Percentiles rank a stretch among this genome's conserved stretches.
phyloP scores from a whole-genome alignment of 441 rosid genomes.

The Biscutella laevigata region DNA sequence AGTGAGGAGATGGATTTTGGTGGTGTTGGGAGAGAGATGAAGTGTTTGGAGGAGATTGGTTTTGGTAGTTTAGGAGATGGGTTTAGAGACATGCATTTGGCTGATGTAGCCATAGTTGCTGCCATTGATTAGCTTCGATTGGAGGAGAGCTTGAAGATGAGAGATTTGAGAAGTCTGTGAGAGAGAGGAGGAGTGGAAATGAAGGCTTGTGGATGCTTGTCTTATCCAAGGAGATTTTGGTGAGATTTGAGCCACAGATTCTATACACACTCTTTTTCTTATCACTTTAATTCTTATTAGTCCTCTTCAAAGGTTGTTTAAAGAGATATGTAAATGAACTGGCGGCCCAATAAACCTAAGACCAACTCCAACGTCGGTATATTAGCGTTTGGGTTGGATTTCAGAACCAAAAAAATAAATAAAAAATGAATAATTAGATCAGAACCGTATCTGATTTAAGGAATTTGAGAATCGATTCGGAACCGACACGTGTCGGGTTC shows the following conservation, averaged over 20 bases:
- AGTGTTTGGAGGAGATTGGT: slow-evolving; percentile 24
- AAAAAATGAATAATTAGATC: no score
- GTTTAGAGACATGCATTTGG: slow-evolving; percentile 47
- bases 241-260: slow-evolving; percentile 14
- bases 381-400: no score
- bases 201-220: slow-evolving; percentile 38
- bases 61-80: slow-evolving; percentile 32
- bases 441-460: no score
- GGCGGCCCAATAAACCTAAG: no score
- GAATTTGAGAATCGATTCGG: no score
- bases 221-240: slow-evolving; percentile 49
- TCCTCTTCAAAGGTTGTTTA: no score
- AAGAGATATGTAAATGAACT: no score
- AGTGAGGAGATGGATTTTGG: slow-evolving; percentile 27
- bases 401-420: no score
- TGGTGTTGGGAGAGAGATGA: slow-evolving; percentile 32
- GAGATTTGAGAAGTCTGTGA: slow-evolving; percentile 7
- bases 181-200: slow-evolving; percentile 31
- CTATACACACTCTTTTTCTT: slow-evolving; percentile 20
- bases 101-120: slow-evolving; percentile 59
- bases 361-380: no score
- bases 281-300: no score
- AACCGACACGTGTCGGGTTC: no score
- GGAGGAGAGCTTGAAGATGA: neutral
- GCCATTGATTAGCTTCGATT: no score